Conservation (phyloP, 176 grass and related monocot species). For the Oryza officinalis region DNA sequence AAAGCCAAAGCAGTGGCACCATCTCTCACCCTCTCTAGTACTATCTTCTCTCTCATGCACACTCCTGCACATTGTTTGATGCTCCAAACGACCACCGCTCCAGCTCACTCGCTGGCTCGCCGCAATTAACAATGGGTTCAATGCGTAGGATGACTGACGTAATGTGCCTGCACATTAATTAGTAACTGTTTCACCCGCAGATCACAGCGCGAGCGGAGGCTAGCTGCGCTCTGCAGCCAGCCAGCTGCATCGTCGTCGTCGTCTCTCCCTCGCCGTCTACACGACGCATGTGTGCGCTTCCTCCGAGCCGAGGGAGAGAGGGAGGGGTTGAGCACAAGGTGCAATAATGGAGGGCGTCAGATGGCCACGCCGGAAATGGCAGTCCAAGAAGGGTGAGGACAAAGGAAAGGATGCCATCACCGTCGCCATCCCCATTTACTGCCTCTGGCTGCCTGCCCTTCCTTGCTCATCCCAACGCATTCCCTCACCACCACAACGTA, state of each 20-base stretch:
- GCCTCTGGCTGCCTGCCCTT: constrained; percentile 21
- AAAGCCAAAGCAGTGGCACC: constrained; percentile 5
- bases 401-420: constrained; percentile 45
- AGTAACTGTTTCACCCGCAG: constrained; percentile 23
- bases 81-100: constrained; percentile 29
- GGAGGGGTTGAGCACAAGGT: constrained; percentile 18
- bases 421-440: constrained; percentile 56
- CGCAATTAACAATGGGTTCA: constrained; percentile 43
- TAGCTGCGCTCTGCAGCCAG: background rate
- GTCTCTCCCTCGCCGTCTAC: background rate
- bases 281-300: background rate
- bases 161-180: constrained; percentile 41
- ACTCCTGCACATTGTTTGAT: background rate
- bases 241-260: background rate
- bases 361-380: constrained; percentile 69
- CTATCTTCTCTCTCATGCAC: background rate
- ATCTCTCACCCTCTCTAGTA: background rate
- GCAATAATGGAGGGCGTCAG: constrained; percentile 60
- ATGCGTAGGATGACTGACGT: background rate
- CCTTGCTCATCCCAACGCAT: background rate
- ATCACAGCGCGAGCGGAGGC: background rate
- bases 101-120: constrained; percentile 12
- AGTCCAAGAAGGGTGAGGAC: constrained; percentile 63
- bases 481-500: background rate
- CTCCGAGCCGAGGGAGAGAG: background rate